phyloP scores from a whole-genome alignment of 306 rosid genomes.

The Echinosophora koreensis region DNA sequence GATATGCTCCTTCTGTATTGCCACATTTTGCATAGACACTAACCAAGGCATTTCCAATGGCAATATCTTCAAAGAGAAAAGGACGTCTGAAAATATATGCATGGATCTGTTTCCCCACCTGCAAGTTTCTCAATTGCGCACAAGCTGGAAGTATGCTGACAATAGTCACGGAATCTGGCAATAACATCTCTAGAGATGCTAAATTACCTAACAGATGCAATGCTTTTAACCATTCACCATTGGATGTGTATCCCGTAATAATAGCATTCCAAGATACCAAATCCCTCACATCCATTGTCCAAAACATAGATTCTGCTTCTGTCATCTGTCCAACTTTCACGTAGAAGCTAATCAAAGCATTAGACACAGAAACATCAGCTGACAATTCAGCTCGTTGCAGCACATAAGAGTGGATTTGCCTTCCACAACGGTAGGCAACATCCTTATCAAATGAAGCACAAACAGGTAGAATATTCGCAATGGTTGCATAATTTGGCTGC shows the following conservation, averaged over 20 bases:
- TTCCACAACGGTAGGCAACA: constrained; percentile 63
- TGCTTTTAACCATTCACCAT: constrained; percentile 81
- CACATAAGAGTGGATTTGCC: constrained; percentile 76
- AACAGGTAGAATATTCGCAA: constrained; percentile 76
- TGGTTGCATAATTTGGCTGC: constrained; percentile 73
- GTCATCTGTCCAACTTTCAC: constrained; percentile 63
- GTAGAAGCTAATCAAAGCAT: constrained; percentile 87
- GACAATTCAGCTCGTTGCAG: constrained; percentile 61
- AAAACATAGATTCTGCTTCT: constrained; percentile 72
- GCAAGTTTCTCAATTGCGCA: constrained; percentile 57
- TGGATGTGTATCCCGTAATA: constrained; percentile 74
- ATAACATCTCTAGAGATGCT: constrained; percentile 47
- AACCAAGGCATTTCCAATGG: constrained; percentile 80
- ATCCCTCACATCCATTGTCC: constrained; percentile 73
- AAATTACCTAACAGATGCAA: constrained; percentile 64
- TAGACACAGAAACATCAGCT: constrained; percentile 68
- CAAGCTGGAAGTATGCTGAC: constrained; percentile 83
- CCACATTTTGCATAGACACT: constrained; percentile 80
- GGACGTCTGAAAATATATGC: constrained; percentile 66
- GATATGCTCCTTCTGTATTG: constrained; percentile 57
- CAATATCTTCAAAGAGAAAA: constrained; percentile 57
- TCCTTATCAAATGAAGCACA: constrained; percentile 62
- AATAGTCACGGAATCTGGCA: constrained; percentile 77
- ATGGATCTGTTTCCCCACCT: constrained; percentile 73
- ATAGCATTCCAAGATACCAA: constrained; percentile 93